Base-by-base conservation (phyloP, 495 filamentous ascomycete species). In the Cairneyella variabilis region DNA sequence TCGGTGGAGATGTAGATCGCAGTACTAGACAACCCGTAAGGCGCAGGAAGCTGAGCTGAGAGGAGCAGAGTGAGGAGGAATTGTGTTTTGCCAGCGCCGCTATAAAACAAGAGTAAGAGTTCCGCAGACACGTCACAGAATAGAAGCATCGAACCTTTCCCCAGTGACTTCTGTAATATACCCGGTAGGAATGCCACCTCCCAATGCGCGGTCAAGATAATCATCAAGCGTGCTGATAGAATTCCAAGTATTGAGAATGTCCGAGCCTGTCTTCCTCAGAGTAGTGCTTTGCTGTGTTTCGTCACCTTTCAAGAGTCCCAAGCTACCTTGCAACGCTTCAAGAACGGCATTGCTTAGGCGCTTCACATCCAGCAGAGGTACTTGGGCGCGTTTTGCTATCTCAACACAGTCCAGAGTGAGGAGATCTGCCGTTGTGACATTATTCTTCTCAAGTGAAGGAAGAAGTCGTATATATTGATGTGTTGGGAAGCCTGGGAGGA, bases 1-100 rank as follows among this genome's bases (percentile, higher is more conserved):
- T 97, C 95, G 34, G 95, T 98, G n/a, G 90, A 95, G 67, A 98
- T 89, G 74, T 98, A 97, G 8, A 98, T 75, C 0, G 88, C 82
- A 11, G 81, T 73, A 43, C 81, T 78, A 20, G 73, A 76, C 9
- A 93, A 75, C 2, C 91, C 92, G 27, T 76, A 70, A 0, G 87
- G 86, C 2, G 80, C 69, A 3, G 86, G 83, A 12, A 97, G 86
- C 64, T 97, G 93, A 10, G 79, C 79, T 12, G 90, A 77, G 26
- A 96, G 80, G 32, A 91, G 83, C 22, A 98, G 80, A 30, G 83
- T 85, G 4, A 90, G 75, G 18, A 97, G 88, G 69, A 97, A 84
- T 68, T 98, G 95, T 14, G 95, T 97, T 75, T 98, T 98, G 63
- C 93, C 93, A 59, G 88, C 86, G 62, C 91, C 93, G 69, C 90